Conservation (phyloP, 495 filamentous ascomycete species). For the Hapsidospora chrysogenum region DNA sequence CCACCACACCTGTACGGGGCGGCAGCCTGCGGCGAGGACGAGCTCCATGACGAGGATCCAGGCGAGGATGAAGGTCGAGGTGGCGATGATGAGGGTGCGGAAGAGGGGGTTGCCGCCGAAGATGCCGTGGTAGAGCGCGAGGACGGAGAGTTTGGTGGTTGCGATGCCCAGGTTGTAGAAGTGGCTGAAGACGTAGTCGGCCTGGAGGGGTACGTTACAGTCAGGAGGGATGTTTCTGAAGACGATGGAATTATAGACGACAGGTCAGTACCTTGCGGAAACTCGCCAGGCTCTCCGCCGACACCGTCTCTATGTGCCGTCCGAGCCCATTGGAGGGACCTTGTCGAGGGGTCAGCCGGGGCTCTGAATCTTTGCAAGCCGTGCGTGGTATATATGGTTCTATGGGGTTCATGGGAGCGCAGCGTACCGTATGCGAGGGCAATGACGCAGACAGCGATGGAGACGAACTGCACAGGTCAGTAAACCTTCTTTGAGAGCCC, state of each 20-base stretch:
- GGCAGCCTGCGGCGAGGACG: constrained; percentile 12
- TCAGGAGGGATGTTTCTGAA: not conserved
- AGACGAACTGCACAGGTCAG: constrained; percentile 8
- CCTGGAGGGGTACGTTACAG: constrained; percentile 4
- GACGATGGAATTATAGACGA: not conserved
- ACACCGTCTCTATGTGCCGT: constrained; percentile 9
- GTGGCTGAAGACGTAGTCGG: constrained; percentile 14
- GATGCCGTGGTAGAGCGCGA: constrained; percentile 13
- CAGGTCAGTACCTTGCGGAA: constrained; percentile 8
- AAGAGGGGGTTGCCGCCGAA: constrained; percentile 7
- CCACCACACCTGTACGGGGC: constrained; percentile 19
- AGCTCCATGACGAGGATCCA: constrained; percentile 14
- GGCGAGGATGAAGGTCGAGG: constrained; percentile 6
- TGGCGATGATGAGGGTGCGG: constrained; percentile 6
- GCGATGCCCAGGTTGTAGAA: constrained; percentile 15
- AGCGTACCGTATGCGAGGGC: constrained; percentile 11
- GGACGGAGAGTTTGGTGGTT: constrained; percentile 13
- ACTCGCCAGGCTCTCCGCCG: constrained; percentile 1
- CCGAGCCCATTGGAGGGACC: constrained; percentile 11
- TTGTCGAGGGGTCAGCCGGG: constrained; percentile 3
- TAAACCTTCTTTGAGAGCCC: not conserved
- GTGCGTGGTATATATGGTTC: not conserved
- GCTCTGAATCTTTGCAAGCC: not conserved
- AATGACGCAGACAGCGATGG: constrained; percentile 10
- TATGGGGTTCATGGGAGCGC: not conserved